Evolutionary conservation across 805 yeast species (phyloP).

Genomic region (Starmera amethionina): DNA sequence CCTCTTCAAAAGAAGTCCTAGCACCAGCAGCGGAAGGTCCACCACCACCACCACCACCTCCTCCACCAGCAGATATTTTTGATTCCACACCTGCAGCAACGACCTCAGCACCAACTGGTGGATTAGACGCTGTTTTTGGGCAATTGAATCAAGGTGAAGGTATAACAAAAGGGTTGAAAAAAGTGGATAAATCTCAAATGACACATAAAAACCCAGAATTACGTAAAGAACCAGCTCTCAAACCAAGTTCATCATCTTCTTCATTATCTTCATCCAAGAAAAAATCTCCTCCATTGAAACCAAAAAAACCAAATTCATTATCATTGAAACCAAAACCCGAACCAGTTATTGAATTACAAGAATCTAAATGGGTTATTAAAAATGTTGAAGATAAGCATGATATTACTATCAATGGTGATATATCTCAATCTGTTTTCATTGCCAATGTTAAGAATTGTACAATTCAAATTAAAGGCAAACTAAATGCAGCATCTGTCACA

Average conservation of each 20-base stretch:
- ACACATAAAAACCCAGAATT: conserved; percentile 86
- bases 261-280: conserved; percentile 28
- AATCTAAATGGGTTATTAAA: conserved; percentile 84
- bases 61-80: conserved; percentile 73
- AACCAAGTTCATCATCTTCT: conserved; percentile 29
- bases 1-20: conserved; percentile 21
- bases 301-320: conserved; percentile 70
- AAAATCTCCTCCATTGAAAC: conserved; percentile 58
- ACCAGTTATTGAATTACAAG: conserved; percentile 65
- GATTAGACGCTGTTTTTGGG: conserved; percentile 86
- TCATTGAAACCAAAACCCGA: conserved; percentile 42
- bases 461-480: conserved; percentile 82
- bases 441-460: conserved; percentile 71
- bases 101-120: conserved; percentile 26
- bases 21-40: conserved; percentile 55
- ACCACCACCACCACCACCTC: conserved; percentile 91
- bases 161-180: conserved; percentile 78
- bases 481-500: conserved; percentile 75
- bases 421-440: conserved; percentile 82
- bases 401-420: conserved; percentile 64
- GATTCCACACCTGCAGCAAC: conserved; percentile 24
- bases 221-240: conserved; percentile 29
- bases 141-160: conserved; percentile 78
- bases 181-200: conserved; percentile 89
- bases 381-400: conserved; percentile 59